Conservation (phyloP, 2,329 filamentous ascomycete species). For the Paecilomyces niveus region DNA sequence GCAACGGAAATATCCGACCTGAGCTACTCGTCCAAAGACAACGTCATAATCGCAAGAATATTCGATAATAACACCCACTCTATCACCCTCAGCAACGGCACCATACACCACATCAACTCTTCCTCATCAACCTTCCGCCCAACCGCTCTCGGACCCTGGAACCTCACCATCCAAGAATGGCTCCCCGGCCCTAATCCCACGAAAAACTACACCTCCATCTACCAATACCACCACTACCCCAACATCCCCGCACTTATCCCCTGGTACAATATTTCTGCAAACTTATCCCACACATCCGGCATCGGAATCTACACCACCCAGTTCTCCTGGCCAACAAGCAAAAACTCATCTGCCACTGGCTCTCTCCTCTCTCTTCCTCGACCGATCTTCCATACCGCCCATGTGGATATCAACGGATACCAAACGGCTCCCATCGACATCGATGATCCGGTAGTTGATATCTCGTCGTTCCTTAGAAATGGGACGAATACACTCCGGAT, state of each 20-base stretch:
- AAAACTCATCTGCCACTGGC: background rate
- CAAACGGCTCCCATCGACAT: background rate
- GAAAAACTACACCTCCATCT: background rate
- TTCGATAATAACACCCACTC: background rate
- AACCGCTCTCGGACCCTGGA: background rate
- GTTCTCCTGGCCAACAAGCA: background rate
- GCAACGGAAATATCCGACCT: background rate
- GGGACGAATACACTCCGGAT: background rate
- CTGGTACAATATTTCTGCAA: background rate
- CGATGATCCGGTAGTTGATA: background rate
- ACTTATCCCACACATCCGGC: background rate
- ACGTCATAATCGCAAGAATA: background rate
- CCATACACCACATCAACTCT: background rate
- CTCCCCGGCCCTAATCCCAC: background rate
- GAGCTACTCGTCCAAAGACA: background rate
- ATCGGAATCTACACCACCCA: background rate
- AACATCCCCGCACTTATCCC: background rate
- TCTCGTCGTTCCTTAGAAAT: background rate
- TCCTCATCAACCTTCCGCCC: background rate
- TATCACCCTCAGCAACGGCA: background rate
- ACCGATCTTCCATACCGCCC: background rate
- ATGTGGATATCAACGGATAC: background rate
- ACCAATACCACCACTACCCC: background rate
- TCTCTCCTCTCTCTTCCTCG: background rate
- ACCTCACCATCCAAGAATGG: background rate